Evolutionary conservation across 2,329 filamentous ascomycete species (phyloP).

Genomic region (Leptographium lundbergii): DNA sequence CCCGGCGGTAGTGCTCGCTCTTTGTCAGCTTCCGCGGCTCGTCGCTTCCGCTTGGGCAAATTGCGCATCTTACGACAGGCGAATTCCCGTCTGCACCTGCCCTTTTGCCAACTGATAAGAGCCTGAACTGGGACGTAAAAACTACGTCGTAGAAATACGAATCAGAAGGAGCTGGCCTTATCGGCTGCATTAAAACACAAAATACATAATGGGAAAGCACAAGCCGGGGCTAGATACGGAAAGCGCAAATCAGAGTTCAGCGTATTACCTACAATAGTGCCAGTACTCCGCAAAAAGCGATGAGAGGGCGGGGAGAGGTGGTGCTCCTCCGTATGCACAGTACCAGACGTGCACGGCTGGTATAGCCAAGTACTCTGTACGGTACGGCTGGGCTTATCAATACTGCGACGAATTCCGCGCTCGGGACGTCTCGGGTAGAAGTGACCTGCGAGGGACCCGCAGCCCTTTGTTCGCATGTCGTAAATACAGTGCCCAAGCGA

Average conservation of each 20-base stretch:
- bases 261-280: neutral
- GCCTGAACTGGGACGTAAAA: conserved; percentile 4
- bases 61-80: neutral
- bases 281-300: neutral
- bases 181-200: conserved; percentile 20
- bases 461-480: neutral
- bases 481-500: too few relatives aligned
- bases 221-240: neutral
- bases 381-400: neutral
- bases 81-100: neutral
- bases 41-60: neutral
- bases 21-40: neutral
- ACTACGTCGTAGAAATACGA: conserved; percentile 6
- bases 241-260: conserved; percentile 3
- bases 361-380: neutral
- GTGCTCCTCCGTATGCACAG: too few relatives aligned
- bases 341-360: neutral
- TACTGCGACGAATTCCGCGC: neutral
- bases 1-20: neutral
- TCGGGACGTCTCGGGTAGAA: conserved; percentile 3
- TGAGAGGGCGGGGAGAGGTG: neutral
- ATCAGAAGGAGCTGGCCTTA: conserved; percentile 16
- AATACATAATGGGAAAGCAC: conserved; percentile 23
- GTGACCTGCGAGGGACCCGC: neutral
- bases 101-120: conserved; percentile 10